Base-by-base conservation (phyloP, 306 rosid species). In the Quercus berberidifolia region DNA sequence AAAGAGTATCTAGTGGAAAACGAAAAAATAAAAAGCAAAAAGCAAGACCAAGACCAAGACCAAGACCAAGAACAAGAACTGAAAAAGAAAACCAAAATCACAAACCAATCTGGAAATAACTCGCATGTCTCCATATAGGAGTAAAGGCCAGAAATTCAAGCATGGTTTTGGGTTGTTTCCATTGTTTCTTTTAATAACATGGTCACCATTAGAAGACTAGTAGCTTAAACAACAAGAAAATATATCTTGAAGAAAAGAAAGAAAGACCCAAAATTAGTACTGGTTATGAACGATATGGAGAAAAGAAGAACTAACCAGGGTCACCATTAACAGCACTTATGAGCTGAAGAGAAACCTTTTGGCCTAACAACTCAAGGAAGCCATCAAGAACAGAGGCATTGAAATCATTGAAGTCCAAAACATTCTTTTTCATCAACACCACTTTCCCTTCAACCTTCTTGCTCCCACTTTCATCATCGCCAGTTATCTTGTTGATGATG, bases 371-470 rank as follows among this genome's bases (percentile, higher is more conserved):
- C 88, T 94, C 98, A 5, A 83, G 87, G 69, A 92, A 17, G 56
- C 87, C 79, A 83, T 94, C 98, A 1, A 76, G 25, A 56, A 92
- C 0, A 3, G 91, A 83, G 0, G 96, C 91, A 56, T 69, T 69
- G 14, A 93, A 75, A 67, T 91, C 92, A 35, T 91, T 91, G 78
- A 87, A 75, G 69, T 93, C 98, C 82, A 93, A 26, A 62, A 88
- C 91, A 67, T 91, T 91, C 76, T 90, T 93, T 89, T 92, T 93
- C 93, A 90, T 91, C 83, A 93, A 43, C 4, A 91, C 81, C 82
- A 89, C 97, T 15, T 31, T 81, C 25, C 98, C 98, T 82, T 30
- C 83, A 3, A 91, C 77, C 58, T 80, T 69, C 41, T 56, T 43
- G 13, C 43, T n/a, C 26, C 55, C 7, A 0, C 10, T 20, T 6